Evolutionary conservation across 495 filamentous ascomycete genomes (phyloP), one percentile per base, ranked within the genome.

Genomic region (Lepidopterella palustris): DNA sequence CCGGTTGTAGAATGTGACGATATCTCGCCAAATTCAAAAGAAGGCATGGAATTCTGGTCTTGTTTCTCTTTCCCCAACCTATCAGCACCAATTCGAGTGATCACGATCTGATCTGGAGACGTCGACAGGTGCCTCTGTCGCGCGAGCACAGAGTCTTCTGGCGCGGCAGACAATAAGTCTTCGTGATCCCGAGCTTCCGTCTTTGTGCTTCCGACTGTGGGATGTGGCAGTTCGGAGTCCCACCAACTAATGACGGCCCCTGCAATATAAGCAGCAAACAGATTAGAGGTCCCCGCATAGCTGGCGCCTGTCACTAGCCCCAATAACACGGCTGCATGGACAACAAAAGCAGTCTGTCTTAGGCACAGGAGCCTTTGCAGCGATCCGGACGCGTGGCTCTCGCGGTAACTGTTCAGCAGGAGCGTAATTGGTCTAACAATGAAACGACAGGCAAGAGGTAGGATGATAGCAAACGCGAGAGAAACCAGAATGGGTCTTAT

Each of bases 181-280:
- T n/a, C n/a, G n/a, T n/a, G n/a, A n/a, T n/a, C n/a, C n/a, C n/a
- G n/a, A n/a, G n/a, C n/a, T n/a, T n/a, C n/a, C n/a, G n/a, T n/a
- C n/a, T n/a, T n/a, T 42, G 35, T 42, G 9, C 42, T 51, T 11
- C 23, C 27, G 11, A 20, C 28, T 4, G 13, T 58, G 3, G 53
- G 47, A 59, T 68, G 63, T 32, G 68, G 57, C 23, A 70, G 51
- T 29, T 70, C 66, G 28, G 26, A 47, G 70, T 79, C 73, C 72
- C 82, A 77, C 84, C 78, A 82, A 15, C 80, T 82, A 13, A 83
- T 68, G 1, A 77, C 68, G 1, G 81, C 79, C 9, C 86, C 86
- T 6, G 86, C 83, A 23, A 88, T 74, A 63, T 87, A 90, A 2
- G 87, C 81, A 15, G 86, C 84, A 63, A 90, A 87, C 2, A 90